A percentile compares a stretch with the other conserved stretches of the same genome.
Evolutionary conservation across 495 filamentous ascomycete species (phyloP).

Genomic region (Neurospora sp.): DNA sequence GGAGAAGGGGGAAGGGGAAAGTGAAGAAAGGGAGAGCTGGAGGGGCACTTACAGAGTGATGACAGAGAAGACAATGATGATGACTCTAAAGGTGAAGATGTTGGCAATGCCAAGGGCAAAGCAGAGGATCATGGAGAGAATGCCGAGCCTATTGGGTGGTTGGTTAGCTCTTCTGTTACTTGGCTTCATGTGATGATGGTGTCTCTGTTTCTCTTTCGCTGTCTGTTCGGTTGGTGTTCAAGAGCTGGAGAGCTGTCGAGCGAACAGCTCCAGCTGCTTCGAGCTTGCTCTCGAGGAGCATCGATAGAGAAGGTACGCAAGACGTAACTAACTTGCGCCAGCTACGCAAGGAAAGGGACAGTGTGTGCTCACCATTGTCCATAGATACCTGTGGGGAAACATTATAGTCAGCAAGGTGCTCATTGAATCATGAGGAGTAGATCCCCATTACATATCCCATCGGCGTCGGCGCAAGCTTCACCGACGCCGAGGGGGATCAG

Average conservation of each 20-base stretch:
- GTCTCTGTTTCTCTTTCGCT: background rate
- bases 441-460: background rate
- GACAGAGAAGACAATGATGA: constrained; percentile 71
- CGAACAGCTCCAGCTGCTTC: background rate
- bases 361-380: constrained; percentile 81
- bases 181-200: background rate
- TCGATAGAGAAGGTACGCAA: background rate
- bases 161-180: constrained; percentile 7
- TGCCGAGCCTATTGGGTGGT: constrained; percentile 67
- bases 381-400: constrained; percentile 71
- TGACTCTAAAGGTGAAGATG: constrained; percentile 53
- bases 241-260: background rate
- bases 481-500: background rate
- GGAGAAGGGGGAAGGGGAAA: constrained; percentile 59
- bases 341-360: background rate
- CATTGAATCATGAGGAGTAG: background rate
- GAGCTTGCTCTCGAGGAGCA: background rate
- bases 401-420: constrained; percentile 21
- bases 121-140: constrained; percentile 89
- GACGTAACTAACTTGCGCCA: background rate
- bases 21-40: constrained; percentile 28
- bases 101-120: constrained; percentile 91
- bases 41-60: constrained; percentile 65
- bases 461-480: background rate
- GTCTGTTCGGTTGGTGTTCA: background rate